These are phyloP conservation scores for Aphanomyces invadans DNA, from an alignment of 352 stramenopile species.

Conservation along the genomic window DNA sequence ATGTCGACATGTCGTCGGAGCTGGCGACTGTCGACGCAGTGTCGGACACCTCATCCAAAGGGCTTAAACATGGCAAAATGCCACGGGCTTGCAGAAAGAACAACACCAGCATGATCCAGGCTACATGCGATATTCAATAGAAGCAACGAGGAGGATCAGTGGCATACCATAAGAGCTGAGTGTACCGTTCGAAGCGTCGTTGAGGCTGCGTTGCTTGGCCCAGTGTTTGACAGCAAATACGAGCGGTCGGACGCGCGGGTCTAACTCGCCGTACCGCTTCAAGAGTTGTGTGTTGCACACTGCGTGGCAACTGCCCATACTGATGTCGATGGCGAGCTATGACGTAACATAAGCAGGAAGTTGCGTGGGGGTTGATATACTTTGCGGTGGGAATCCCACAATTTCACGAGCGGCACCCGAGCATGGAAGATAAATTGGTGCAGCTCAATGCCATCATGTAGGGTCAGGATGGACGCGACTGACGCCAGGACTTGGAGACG, in stretches of 20 bases:
- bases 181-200: conserved; percentile 94
- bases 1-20: background rate
- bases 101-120: conserved; percentile 94
- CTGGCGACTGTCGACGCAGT: background rate
- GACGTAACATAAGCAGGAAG: background rate
- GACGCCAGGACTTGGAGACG: conserved; percentile 46
- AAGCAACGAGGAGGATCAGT: background rate
- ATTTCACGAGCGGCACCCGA: conserved; percentile 69
- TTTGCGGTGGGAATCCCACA: conserved; percentile 57
- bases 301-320: conserved; percentile 56
- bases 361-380: conserved; percentile 20
- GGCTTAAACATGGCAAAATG: conserved; percentile 27
- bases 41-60: background rate
- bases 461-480: conserved; percentile 31
- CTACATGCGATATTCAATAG: conserved; percentile 26
- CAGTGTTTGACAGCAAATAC: conserved; percentile 97
- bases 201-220: conserved; percentile 95
- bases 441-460: conserved; percentile 36
- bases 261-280: conserved; percentile 55
- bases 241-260: conserved; percentile 81
- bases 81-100: conserved; percentile 91
- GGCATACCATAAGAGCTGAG: conserved; percentile 91
- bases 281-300: conserved; percentile 76
- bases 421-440: conserved; percentile 63
- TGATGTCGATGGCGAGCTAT: conserved; percentile 65